Percentiles rank a stretch among this genome's conserved stretches.
phyloP scores from a whole-genome alignment of 192 early-diverging fungal genomes.

The Coemansia sp. region DNA sequence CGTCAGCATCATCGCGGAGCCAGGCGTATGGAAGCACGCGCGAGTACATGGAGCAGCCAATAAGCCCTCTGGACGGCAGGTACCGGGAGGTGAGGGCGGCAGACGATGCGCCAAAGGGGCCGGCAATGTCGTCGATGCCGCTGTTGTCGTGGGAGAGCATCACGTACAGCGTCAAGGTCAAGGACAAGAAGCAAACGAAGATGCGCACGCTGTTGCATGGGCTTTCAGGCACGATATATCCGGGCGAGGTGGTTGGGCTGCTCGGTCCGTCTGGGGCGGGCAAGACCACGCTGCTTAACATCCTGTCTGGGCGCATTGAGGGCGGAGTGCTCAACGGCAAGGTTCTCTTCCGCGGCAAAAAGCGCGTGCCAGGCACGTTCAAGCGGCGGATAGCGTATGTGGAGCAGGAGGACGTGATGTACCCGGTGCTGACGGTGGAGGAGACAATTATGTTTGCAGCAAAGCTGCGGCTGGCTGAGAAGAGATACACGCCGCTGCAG shows the following conservation, averaged over 20 bases:
- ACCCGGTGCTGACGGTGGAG: slow-evolving; percentile 84
- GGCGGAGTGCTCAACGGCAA: slow-evolving; percentile 69
- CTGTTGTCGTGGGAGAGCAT: slow-evolving; percentile 48
- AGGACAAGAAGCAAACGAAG: slow-evolving; percentile 35
- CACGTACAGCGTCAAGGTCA: slow-evolving; percentile 49
- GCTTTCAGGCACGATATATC: slow-evolving; percentile 73
- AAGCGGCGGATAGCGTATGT: slow-evolving; percentile 78
- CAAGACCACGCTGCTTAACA: slow-evolving; percentile 90
- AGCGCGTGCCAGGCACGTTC: slow-evolving; percentile 66
- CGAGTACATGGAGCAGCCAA: slow-evolving; percentile 49
- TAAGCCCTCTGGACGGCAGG: slow-evolving; percentile 38
- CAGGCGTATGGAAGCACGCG: slow-evolving; percentile 50
- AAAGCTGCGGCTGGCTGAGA: slow-evolving; percentile 70
- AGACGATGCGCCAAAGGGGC: slow-evolving; percentile 6
- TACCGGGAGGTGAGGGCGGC: slow-evolving; percentile 5
- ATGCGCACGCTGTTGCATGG: slow-evolving; percentile 63
- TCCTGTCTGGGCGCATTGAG: slow-evolving; percentile 78
- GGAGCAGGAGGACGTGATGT: slow-evolving; percentile 89
- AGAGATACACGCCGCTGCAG: slow-evolving; percentile 64
- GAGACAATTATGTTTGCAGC: slow-evolving; percentile 92
- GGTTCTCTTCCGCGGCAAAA: slow-evolving; percentile 76
- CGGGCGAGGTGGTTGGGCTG: slow-evolving; percentile 90
- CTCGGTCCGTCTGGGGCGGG: slow-evolving; percentile 93
- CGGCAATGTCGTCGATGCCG: slow-evolving; percentile 26
- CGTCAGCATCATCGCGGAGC: slow-evolving; percentile 18